Evolutionary conservation across 495 filamentous ascomycete species (phyloP).

Genomic region (Melanomma pulvis-pyrius): DNA sequence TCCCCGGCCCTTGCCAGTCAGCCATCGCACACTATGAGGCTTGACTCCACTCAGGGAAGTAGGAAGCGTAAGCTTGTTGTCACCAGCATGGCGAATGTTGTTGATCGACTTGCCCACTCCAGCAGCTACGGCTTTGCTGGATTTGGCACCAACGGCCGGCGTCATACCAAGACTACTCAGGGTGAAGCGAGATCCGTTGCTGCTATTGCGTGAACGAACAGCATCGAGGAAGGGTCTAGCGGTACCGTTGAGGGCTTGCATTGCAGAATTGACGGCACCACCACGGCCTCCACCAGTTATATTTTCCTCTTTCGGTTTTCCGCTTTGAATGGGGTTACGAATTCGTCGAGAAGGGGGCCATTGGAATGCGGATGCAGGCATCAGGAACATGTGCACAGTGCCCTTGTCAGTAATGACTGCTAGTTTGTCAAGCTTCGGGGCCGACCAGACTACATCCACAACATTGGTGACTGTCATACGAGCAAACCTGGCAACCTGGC

Average conservation of each 20-base stretch:
- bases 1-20: constrained; percentile 40
- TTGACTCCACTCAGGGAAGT: constrained; percentile 27
- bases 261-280: constrained; percentile 35
- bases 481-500: constrained; percentile 81
- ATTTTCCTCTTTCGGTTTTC: constrained; percentile 34
- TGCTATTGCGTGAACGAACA: constrained; percentile 42
- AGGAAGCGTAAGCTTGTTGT: constrained; percentile 76
- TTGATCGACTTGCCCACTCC: constrained; percentile 81
- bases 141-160: constrained; percentile 65
- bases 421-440: constrained; percentile 75
- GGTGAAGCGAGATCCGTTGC: constrained; percentile 47
- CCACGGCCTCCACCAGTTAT: constrained; percentile 19
- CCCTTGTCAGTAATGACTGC: constrained; percentile 88
- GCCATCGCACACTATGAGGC: constrained; percentile 35
- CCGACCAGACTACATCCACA: constrained; percentile 85
- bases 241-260: constrained; percentile 37
- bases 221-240: constrained; percentile 32
- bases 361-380: constrained; percentile 78
- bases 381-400: constrained; percentile 88
- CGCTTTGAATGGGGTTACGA: constrained; percentile 17
- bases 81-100: constrained; percentile 77
- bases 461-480: constrained; percentile 89
- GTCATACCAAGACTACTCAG: constrained; percentile 63
- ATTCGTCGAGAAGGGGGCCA: constrained; percentile 83
- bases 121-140: constrained; percentile 78